These are phyloP conservation scores for Hypoxylon sp. DNA, from an alignment of 2,329 filamentous ascomycete species.

Conservation along the genomic window DNA sequence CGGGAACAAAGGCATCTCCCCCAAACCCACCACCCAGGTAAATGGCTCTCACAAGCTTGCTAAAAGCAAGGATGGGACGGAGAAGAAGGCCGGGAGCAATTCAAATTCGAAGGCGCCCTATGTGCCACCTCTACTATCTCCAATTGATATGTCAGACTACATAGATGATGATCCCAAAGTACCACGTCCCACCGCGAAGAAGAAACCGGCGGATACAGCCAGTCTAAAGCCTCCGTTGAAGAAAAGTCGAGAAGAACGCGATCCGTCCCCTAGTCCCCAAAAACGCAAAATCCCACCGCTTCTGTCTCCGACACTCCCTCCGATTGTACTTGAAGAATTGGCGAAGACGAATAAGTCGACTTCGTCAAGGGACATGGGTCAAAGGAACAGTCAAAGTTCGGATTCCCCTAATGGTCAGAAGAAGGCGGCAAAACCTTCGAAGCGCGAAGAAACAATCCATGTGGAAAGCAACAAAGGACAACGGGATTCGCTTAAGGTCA, in stretches of 20 bases:
- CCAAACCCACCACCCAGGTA: slow-evolving; percentile 59
- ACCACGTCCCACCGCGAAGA: slow-evolving; percentile 53
- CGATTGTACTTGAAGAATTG: slow-evolving; percentile 65
- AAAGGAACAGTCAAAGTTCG: slow-evolving; percentile 50
- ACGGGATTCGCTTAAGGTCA: slow-evolving; percentile 58
- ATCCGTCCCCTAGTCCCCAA: slow-evolving; percentile 54
- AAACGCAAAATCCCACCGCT: slow-evolving; percentile 65
- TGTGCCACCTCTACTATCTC: slow-evolving; percentile 69
- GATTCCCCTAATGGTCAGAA: slow-evolving; percentile 56
- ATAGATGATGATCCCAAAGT: slow-evolving; percentile 52
- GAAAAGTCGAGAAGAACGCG: slow-evolving; percentile 51
- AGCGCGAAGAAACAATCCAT: slow-evolving; percentile 54
- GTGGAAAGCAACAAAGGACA: slow-evolving; percentile 54
- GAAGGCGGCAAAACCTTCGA: slow-evolving; percentile 54
- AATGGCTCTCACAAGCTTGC: slow-evolving; percentile 60
- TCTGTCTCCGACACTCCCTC: slow-evolving; percentile 70
- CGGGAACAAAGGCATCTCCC: slow-evolving; percentile 52
- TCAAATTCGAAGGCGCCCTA: slow-evolving; percentile 55
- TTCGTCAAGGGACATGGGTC: slow-evolving; percentile 47
- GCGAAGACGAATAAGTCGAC: slow-evolving; percentile 56
- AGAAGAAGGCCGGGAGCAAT: slow-evolving; percentile 58
- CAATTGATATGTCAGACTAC: slow-evolving; percentile 62
- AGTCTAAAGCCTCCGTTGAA: slow-evolving; percentile 50
- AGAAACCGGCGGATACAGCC: slow-evolving; percentile 53
- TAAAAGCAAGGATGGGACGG: slow-evolving; percentile 56